A percentile compares a stretch with the other conserved stretches of the same genome.
These are phyloP conservation scores for Podila verticillata DNA, from an alignment of 192 early-diverging fungal genomes.

Conservation along the genomic window DNA sequence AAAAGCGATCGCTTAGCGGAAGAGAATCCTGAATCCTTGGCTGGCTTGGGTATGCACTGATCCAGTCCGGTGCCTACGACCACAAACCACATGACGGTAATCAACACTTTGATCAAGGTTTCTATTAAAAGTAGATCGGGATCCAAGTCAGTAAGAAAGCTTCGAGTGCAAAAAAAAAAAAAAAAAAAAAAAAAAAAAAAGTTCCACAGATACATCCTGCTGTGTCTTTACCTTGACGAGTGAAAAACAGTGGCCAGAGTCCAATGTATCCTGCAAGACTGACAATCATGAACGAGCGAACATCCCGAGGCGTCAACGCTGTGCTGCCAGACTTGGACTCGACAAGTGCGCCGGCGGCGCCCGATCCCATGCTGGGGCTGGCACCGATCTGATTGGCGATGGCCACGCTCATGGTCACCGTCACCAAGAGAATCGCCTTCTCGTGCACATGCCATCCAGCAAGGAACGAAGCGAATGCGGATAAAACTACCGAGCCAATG, in stretches of 20 bases:
- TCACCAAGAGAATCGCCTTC: conserved; percentile 89
- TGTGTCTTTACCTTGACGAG: conserved; percentile 60
- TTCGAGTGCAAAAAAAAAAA: background rate
- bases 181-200: conserved; percentile 11
- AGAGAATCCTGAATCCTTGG: conserved; percentile 1
- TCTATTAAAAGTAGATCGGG: conserved; percentile 29
- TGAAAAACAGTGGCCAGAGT: conserved; percentile 78
- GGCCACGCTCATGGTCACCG: conserved; percentile 54
- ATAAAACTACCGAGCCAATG: conserved; percentile 77
- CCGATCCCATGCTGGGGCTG: conserved; percentile 28
- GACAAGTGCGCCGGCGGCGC: conserved; percentile 3
- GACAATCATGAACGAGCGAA: conserved; percentile 70
- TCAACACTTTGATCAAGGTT: conserved; percentile 56
- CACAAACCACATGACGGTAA: conserved; percentile 55
- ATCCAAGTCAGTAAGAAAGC: background rate
- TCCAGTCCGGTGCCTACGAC: conserved; percentile 45
- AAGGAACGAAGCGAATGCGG: conserved; percentile 87
- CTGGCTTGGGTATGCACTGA: conserved; percentile 40
- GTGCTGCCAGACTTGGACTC: conserved; percentile 9
- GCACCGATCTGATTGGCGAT: conserved; percentile 49
- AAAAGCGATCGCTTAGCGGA: conserved; percentile 7
- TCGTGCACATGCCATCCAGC: conserved; percentile 99
- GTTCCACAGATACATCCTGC: background rate
- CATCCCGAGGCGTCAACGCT: conserved; percentile 47
- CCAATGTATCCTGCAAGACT: conserved; percentile 68